Base-by-base conservation (phyloP, 2,329 filamentous ascomycete species). In the Tolypocladium guangdongense region DNA sequence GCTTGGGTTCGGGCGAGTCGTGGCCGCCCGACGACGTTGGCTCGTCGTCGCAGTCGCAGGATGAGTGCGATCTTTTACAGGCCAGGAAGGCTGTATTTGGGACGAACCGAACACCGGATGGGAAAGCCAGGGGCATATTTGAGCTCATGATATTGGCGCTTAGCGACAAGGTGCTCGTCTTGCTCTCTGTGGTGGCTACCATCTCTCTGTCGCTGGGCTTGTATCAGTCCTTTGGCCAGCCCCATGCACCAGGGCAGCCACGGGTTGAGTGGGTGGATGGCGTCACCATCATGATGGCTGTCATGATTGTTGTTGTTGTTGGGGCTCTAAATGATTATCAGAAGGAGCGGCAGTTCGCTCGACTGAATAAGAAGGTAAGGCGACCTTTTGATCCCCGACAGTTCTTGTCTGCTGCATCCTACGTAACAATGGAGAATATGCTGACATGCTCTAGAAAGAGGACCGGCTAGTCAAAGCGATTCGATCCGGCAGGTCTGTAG, bases 211-310 rank as follows among this genome's bases (percentile, higher is more conserved):
- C 80, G 0, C 72, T 88, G 2, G 84, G 84, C 8, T 69, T 88
- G 2, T 87, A 87, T 58, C 81, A 87, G 64, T 83, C 82, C 0
- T 76, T 86, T 35, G 77, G 78, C 33, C 61, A 71, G 57, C 52
- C 74, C 54, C 74, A 75, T 53, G 54, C 67, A 18, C 64, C 70
- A 18, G 68, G 69, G n/a, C 63, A 70, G 14, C 68, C 76, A 39
- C 49, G 66, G 61, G 78, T 83, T 16, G 83, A 84, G 62, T 88
- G 79, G 83, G 77, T 86, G 16, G 83, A 86, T 65, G 83, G 83
- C 20, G 80, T 86, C 39, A 83, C 83, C 39, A 86, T 86, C 55
- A 78, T 78, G 54, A 79, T 82, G 36, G 83, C 83, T 30, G 84
- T 86, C 55, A 57, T 82, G n/a, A 51, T 53, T 39, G 54, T 59